These are phyloP conservation scores for Echites panduratus DNA, from an alignment of 257 asterid genomes.

Conservation along the genomic window DNA sequence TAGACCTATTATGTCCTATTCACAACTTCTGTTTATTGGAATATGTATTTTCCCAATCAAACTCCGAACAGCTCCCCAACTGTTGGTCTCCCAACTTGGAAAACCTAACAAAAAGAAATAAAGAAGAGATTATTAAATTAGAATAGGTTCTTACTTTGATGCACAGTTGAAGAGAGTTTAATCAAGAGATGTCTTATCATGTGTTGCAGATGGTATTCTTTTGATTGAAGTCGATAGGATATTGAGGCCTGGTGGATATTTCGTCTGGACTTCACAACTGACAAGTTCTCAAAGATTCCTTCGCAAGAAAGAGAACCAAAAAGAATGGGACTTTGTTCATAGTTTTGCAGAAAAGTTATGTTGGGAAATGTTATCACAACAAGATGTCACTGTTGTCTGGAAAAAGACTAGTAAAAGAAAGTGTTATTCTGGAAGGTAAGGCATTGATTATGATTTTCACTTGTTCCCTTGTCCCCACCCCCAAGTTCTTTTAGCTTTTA, in stretches of 20 bases:
- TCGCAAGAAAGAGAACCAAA: constrained; percentile 66
- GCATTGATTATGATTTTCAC: constrained; percentile 1
- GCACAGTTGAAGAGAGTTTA: neutral
- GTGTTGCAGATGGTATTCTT: constrained; percentile 67
- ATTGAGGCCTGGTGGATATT: constrained; percentile 97
- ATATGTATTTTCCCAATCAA: neutral
- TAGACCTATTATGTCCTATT: neutral
- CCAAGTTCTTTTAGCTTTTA: neutral
- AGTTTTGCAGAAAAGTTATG: constrained; percentile 58
- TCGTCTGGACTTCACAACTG: constrained; percentile 95
- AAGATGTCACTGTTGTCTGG: constrained; percentile 96
- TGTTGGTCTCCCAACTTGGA: neutral
- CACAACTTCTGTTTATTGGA: neutral
- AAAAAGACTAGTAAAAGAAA: constrained; percentile 73
- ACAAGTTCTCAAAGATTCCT: constrained; percentile 64
- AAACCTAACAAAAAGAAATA: neutral
- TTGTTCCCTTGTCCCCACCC: neutral
- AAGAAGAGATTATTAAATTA: too few relatives aligned
- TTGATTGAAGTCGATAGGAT: constrained; percentile 86
- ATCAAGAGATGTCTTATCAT: constrained; percentile 4
- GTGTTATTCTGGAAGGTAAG: constrained; percentile 72
- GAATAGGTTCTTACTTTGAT: neutral
- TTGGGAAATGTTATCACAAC: constrained; percentile 91
- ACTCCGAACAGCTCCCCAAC: neutral
- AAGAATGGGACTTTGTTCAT: constrained; percentile 79